A percentile compares a stretch with the other conserved stretches of the same genome.
Evolutionary conservation across 1,284 basidiomycete genomes (phyloP).

Genomic region (Schizophyllum commune): DNA sequence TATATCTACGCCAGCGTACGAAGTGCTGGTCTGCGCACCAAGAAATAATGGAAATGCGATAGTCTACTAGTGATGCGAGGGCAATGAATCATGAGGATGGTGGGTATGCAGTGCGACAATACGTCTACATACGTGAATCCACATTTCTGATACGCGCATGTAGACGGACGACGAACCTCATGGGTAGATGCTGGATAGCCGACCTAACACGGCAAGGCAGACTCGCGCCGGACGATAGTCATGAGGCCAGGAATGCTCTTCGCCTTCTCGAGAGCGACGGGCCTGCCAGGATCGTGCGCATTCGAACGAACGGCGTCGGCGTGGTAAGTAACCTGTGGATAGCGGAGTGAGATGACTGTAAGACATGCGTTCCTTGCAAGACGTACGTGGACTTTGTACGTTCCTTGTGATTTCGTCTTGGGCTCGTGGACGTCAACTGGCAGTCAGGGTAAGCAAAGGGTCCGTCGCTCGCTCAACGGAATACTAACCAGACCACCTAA

Average conservation of each 20-base stretch:
- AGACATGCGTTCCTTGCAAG: background rate
- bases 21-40: too few relatives aligned
- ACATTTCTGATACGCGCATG: too few relatives aligned
- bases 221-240: constrained; percentile 34
- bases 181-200: background rate
- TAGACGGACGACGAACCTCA: too few relatives aligned
- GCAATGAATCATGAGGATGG: too few relatives aligned
- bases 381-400: background rate
- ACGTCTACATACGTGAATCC: too few relatives aligned
- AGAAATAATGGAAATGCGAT: too few relatives aligned
- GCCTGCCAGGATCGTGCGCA: constrained; percentile 37
- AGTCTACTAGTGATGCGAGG: too few relatives aligned
- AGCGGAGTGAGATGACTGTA: constrained; percentile 1
- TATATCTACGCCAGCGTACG: too few relatives aligned
- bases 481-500: background rate
- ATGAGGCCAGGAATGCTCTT: constrained; percentile 53
- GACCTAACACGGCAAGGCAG: background rate
- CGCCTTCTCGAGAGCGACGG: constrained; percentile 45
- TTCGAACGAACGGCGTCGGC: constrained; percentile 44
- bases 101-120: too few relatives aligned
- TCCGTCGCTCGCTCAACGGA: background rate
- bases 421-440: background rate
- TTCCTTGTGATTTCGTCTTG: background rate
- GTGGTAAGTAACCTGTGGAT: constrained; percentile 46
- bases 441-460: too few relatives aligned